A percentile compares a stretch with the other conserved stretches of the same genome.
These are phyloP conservation scores for Wakefieldia striispora DNA, from an alignment of 768 basidiomycete genomes.

Conservation along the genomic window DNA sequence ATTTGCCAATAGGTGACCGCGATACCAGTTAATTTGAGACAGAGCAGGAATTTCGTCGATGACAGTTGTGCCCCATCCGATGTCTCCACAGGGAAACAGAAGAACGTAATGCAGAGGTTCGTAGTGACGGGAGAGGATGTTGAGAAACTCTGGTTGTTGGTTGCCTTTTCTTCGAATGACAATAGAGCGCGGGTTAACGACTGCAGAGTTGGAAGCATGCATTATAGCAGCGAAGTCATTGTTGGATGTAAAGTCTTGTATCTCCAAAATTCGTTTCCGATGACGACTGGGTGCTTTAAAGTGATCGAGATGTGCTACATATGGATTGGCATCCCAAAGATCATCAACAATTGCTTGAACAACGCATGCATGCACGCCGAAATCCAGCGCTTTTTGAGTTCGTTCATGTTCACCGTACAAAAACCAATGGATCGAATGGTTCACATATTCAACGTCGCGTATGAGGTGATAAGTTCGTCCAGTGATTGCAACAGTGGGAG, in stretches of 20 bases:
- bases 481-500: not conserved
- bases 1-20: constrained; percentile 31
- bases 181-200: not conserved
- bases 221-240: not conserved
- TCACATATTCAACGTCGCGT: not conserved
- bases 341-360: not conserved
- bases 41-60: constrained; percentile 2
- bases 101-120: constrained; percentile 29
- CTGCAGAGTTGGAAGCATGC: not conserved
- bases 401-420: not conserved
- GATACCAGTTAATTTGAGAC: constrained; percentile 37
- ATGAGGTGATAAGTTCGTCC: not conserved
- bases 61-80: constrained; percentile 32
- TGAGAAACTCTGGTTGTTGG: not conserved
- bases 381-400: not conserved
- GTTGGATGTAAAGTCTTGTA: not conserved
- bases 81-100: constrained; percentile 26
- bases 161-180: not conserved
- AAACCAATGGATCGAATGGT: not conserved
- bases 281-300: not conserved
- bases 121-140: not conserved
- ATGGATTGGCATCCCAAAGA: not conserved
- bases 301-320: not conserved
- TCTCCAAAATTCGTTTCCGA: not conserved
- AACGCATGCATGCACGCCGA: not conserved